Conservation (phyloP, 371 early-diverging fungal species). For the Mortierella sp. region DNA sequence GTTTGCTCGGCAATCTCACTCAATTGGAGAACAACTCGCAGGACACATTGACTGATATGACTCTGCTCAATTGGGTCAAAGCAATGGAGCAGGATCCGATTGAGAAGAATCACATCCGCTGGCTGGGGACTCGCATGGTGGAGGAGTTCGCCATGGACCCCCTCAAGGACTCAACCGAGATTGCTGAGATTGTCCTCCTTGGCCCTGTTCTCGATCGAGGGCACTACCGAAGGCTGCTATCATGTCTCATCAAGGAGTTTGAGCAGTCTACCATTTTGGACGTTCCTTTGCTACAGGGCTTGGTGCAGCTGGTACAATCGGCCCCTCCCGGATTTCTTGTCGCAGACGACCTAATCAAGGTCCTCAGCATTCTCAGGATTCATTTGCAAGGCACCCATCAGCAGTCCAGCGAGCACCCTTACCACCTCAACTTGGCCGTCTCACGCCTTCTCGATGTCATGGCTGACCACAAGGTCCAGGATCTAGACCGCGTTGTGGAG, state of each 20-base stretch:
- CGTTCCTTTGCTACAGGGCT: neutral
- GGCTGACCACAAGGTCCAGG: conserved; percentile 5
- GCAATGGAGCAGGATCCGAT: no score
- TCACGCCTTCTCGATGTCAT: conserved; percentile 13
- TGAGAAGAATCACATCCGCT: neutral
- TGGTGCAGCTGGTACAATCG: conserved; percentile 1
- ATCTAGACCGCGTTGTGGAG: neutral
- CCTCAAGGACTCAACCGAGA: neutral
- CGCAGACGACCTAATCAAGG: conserved; percentile 5
- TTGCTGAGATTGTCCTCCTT: conserved; percentile 7
- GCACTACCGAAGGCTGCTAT: neutral
- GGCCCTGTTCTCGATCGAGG: conserved; percentile 3
- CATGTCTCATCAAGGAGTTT: neutral
- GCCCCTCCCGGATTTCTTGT: neutral
- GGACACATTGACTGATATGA: no score
- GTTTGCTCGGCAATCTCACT: neutral
- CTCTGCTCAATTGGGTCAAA: no score
- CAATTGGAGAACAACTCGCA: no score
- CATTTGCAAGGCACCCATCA: conserved; percentile 1
- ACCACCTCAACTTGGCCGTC: neutral
- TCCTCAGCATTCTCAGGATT: neutral
- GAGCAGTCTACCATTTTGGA: neutral
- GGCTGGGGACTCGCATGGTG: neutral
- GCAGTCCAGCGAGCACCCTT: neutral
- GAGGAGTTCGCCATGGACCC: neutral